A percentile compares a stretch with the other conserved stretches of the same genome.
phyloP scores from a whole-genome alignment of 768 basidiomycete genomes.

The Polyporus arcularius region DNA sequence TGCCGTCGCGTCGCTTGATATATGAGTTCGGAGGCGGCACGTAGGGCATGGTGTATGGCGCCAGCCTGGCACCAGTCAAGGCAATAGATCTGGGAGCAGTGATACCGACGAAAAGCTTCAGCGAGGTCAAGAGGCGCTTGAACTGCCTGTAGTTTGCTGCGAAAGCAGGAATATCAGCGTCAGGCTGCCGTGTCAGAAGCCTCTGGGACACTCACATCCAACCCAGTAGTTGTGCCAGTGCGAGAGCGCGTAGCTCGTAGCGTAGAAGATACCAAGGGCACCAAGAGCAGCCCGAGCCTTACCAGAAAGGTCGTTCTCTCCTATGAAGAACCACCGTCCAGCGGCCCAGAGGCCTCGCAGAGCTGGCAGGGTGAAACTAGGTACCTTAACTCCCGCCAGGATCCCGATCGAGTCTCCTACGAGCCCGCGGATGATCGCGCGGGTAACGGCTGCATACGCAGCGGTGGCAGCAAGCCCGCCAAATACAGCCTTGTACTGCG shows the following conservation, averaged over 20 bases:
- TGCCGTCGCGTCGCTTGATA: constrained; percentile 16
- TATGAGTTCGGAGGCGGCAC: constrained; percentile 18
- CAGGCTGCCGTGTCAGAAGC: not conserved
- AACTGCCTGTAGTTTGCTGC: constrained; percentile 33
- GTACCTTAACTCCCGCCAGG: not conserved
- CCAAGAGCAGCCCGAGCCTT: constrained; percentile 18
- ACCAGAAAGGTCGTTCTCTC: not conserved
- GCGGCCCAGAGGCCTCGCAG: not conserved
- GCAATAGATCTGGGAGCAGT: constrained; percentile 27
- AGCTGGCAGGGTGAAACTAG: not conserved
- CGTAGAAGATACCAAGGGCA: constrained; percentile 17
- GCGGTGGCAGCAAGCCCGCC: constrained; percentile 39
- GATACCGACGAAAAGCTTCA: constrained; percentile 40
- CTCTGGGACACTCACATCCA: constrained; percentile 29
- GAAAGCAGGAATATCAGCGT: not conserved
- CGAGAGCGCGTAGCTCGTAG: constrained; percentile 37
- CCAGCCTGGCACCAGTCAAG: constrained; percentile 5
- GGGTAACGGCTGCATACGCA: constrained; percentile 14
- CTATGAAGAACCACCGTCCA: constrained; percentile 10
- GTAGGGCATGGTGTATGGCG: constrained; percentile 14
- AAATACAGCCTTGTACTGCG: constrained; percentile 93
- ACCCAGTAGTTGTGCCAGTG: constrained; percentile 50
- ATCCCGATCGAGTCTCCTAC: not conserved
- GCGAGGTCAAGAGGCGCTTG: constrained; percentile 37
- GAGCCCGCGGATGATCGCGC: constrained; percentile 6